These are phyloP conservation scores for Gossypioides kirkii DNA, from an alignment of 345 rosid species.

Conservation along the genomic window DNA sequence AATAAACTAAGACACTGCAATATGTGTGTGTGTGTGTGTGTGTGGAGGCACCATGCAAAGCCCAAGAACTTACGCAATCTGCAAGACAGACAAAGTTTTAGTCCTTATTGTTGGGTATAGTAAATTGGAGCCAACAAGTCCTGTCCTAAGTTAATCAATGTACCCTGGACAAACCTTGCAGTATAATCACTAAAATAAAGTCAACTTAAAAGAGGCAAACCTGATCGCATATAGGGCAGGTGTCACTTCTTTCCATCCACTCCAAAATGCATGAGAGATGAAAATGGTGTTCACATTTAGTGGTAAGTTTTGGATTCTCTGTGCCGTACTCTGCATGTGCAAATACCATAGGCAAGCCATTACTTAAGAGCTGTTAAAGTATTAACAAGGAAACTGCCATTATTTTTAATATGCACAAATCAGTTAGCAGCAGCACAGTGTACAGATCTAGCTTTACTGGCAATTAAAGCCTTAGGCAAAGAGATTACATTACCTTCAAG, in stretches of 20 bases:
- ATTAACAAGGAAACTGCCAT: background rate
- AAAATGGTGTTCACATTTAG: conserved; percentile 78
- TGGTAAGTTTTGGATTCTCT: conserved; percentile 75
- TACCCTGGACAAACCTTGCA: background rate
- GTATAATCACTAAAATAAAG: background rate
- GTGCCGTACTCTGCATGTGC: conserved; percentile 61
- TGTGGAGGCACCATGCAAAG: background rate
- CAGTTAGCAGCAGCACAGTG: background rate
- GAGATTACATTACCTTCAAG: conserved; percentile 56
- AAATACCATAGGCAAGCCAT: conserved; percentile 14
- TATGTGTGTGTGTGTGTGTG: too few species aligned
- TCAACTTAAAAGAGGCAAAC: conserved; percentile 30
- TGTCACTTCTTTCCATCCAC: conserved; percentile 91
- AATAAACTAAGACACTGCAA: background rate
- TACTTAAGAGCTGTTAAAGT: background rate
- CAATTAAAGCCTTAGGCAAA: conserved; percentile 1
- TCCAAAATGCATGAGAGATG: conserved; percentile 85
- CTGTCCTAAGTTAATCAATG: background rate
- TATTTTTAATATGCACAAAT: background rate
- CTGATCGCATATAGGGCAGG: conserved; percentile 88
- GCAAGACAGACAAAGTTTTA: background rate
- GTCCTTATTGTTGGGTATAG: background rate
- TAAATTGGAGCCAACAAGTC: background rate
- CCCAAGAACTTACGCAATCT: background rate
- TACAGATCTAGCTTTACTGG: background rate